phyloP scores from a whole-genome alignment of 1,139 yeast species.

The Nakaseomyces glabratus region DNA sequence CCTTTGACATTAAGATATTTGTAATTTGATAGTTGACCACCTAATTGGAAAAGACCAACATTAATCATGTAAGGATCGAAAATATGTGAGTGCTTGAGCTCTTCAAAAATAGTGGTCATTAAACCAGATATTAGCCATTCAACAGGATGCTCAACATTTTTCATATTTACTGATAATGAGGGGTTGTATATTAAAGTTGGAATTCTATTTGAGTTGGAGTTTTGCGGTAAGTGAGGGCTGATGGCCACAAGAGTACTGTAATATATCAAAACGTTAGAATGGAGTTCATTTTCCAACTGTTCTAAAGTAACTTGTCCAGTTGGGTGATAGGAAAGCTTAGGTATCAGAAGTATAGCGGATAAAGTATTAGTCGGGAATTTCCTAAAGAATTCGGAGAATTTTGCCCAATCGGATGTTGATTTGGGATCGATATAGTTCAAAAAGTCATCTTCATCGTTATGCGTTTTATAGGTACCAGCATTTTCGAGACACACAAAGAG shows the following conservation, averaged over 20 bases:
- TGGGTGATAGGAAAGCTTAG: slow-evolving; percentile 27
- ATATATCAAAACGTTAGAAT: slow-evolving; percentile 20
- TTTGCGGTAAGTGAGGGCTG: slow-evolving; percentile 18
- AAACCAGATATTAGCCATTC: slow-evolving; percentile 25
- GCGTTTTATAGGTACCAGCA: slow-evolving; percentile 17
- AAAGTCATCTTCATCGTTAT: slow-evolving; percentile 28
- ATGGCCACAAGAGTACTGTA: slow-evolving; percentile 19
- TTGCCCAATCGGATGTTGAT: slow-evolving; percentile 18
- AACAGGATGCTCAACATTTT: slow-evolving; percentile 21
- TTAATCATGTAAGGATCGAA: slow-evolving; percentile 20
- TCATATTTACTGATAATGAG: slow-evolving; percentile 23
- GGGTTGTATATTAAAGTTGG: slow-evolving; percentile 27
- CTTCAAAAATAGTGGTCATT: slow-evolving; percentile 19
- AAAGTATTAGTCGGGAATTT: slow-evolving; percentile 12
- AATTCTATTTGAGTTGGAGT: slow-evolving; percentile 7
- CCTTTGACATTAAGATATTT: slow-evolving; percentile 24
- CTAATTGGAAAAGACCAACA: slow-evolving; percentile 26
- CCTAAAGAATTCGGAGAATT: slow-evolving; percentile 16
- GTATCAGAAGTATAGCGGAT: slow-evolving; percentile 27
- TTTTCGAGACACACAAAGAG: slow-evolving; percentile 28
- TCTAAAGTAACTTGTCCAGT: slow-evolving; percentile 22
- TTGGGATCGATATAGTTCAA: slow-evolving; percentile 24
- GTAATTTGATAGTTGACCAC: slow-evolving; percentile 29
- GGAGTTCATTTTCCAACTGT: slow-evolving; percentile 20
- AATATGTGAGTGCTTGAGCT: slow-evolving; percentile 14